Percentiles rank a stretch among this genome's conserved stretches.
These are phyloP conservation scores for Aspergillus ruber DNA, from an alignment of 2,329 filamentous ascomycete species.

Conservation along the genomic window DNA sequence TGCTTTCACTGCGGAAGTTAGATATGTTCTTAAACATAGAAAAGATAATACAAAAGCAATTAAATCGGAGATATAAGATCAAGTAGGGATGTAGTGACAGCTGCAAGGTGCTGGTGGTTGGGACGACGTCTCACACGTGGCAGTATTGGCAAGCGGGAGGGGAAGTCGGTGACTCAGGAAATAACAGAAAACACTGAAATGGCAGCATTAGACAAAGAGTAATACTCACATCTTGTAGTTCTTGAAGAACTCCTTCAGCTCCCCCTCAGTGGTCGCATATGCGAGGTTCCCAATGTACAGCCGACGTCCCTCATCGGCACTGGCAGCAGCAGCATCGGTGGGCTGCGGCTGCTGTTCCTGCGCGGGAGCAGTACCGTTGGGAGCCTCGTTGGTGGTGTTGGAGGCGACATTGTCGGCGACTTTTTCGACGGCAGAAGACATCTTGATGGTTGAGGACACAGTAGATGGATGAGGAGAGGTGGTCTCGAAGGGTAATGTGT, in stretches of 20 bases:
- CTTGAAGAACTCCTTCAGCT: conserved; percentile 99
- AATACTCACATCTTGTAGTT: conserved; percentile 92
- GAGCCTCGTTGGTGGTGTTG: conserved; percentile 56
- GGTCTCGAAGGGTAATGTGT: conserved; percentile 21
- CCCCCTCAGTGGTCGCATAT: conserved; percentile 99
- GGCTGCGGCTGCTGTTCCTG: conserved; percentile 40
- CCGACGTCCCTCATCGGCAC: conserved; percentile 96
- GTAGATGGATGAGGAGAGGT: conserved; percentile 9
- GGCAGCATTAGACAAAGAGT: background rate
- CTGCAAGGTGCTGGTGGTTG: background rate
- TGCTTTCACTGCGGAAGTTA: conserved; percentile 70
- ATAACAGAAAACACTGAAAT: background rate
- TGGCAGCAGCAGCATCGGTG: conserved; percentile 85
- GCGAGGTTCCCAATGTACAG: conserved; percentile 99
- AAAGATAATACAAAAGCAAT: background rate
- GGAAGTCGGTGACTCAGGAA: background rate
- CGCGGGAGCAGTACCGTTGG: conserved; percentile 55
- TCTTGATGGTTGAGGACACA: conserved; percentile 51
- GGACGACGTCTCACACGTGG: conserved; percentile 2
- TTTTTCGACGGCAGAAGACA: conserved; percentile 78
- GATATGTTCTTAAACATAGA: conserved; percentile 7
- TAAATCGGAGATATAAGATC: too few relatives aligned
- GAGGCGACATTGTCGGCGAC: conserved; percentile 61
- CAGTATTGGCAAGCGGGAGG: background rate
- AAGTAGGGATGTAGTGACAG: background rate